A percentile compares a stretch with the other conserved stretches of the same genome.
These are phyloP conservation scores for Pseudogymnoascus destructans DNA, from an alignment of 2,329 filamentous ascomycete species.

Conservation along the genomic window DNA sequence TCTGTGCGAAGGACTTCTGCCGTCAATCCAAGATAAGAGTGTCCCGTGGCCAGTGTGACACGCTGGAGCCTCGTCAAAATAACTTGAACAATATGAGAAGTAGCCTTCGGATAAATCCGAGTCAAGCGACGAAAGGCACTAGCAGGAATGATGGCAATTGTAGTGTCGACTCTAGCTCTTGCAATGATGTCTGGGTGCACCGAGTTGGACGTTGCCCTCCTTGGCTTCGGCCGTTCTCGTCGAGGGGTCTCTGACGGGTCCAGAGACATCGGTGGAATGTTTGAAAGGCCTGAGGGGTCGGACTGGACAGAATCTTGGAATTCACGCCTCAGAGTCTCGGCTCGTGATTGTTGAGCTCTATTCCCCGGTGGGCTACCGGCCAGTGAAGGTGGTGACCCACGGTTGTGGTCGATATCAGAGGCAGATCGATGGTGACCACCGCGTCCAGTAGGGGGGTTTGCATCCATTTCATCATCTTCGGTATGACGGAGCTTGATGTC, in stretches of 20 bases:
- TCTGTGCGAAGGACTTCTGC: slow-evolving; percentile 88
- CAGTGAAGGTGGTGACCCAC: slow-evolving; percentile 23
- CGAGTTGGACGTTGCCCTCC: slow-evolving; percentile 48
- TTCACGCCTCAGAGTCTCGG: neutral
- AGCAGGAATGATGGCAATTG: slow-evolving; percentile 94
- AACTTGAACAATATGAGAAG: slow-evolving; percentile 93
- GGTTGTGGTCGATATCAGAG: slow-evolving; percentile 13
- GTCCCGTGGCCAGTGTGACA: slow-evolving; percentile 87
- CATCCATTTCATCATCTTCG: slow-evolving; percentile 37
- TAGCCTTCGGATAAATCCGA: slow-evolving; percentile 87
- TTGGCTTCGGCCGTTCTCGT: slow-evolving; percentile 25
- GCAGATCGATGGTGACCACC: slow-evolving; percentile 20
- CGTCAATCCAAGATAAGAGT: slow-evolving; percentile 84
- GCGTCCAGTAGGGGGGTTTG: slow-evolving; percentile 27
- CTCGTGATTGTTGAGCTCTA: neutral
- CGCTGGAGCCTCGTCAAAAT: slow-evolving; percentile 89
- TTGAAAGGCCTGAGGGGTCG: slow-evolving; percentile 31
- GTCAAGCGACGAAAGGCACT: slow-evolving; percentile 90
- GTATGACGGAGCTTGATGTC: slow-evolving; percentile 69
- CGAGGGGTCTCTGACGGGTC: slow-evolving; percentile 30
- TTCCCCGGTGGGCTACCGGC: slow-evolving; percentile 15
- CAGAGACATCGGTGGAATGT: slow-evolving; percentile 63
- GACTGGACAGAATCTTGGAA: neutral
- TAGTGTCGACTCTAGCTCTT: slow-evolving; percentile 90
- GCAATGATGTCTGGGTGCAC: slow-evolving; percentile 95